These are phyloP conservation scores for Pythium sukuiense DNA, from an alignment of 352 stramenopile species.

Conservation along the genomic window DNA sequence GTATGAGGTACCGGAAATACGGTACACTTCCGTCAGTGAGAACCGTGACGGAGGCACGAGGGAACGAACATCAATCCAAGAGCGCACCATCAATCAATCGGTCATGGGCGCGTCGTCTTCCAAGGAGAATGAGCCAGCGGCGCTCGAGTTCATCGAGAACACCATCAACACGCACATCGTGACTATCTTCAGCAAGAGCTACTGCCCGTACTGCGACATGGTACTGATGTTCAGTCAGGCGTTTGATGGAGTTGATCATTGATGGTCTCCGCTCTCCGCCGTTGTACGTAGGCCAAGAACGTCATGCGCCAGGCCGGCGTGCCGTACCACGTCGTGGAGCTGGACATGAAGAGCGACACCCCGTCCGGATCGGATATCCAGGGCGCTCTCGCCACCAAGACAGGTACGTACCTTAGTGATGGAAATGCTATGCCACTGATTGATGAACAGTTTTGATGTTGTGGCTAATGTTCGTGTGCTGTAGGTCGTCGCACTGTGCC, in stretches of 20 bases:
- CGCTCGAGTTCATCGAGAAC: slow-evolving; percentile 56
- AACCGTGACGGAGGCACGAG: background rate
- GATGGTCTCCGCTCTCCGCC: background rate
- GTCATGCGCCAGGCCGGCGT: slow-evolving; percentile 64
- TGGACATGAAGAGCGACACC: slow-evolving; percentile 59
- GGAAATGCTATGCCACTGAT: background rate
- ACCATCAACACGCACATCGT: slow-evolving; percentile 49
- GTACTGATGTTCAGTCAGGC: no score
- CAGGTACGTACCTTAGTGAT: slow-evolving; percentile 48
- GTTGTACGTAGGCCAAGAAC: slow-evolving; percentile 79
- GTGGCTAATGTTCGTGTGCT: background rate
- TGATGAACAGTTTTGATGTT: background rate
- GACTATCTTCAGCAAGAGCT: slow-evolving; percentile 92
- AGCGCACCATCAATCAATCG: background rate
- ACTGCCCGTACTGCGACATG: slow-evolving; percentile 92
- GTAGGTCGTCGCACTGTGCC: slow-evolving; percentile 92
- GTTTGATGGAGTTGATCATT: background rate
- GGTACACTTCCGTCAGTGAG: background rate
- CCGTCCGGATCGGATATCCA: slow-evolving; percentile 86
- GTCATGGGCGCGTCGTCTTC: slow-evolving; percentile 39
- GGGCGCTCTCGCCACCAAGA: slow-evolving; percentile 79
- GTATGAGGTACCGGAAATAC: background rate
- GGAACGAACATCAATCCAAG: background rate
- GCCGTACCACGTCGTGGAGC: slow-evolving; percentile 62
- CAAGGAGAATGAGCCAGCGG: slow-evolving; percentile 51